phyloP scores from a whole-genome alignment of 768 basidiomycete genomes.

The Russula abietina region DNA sequence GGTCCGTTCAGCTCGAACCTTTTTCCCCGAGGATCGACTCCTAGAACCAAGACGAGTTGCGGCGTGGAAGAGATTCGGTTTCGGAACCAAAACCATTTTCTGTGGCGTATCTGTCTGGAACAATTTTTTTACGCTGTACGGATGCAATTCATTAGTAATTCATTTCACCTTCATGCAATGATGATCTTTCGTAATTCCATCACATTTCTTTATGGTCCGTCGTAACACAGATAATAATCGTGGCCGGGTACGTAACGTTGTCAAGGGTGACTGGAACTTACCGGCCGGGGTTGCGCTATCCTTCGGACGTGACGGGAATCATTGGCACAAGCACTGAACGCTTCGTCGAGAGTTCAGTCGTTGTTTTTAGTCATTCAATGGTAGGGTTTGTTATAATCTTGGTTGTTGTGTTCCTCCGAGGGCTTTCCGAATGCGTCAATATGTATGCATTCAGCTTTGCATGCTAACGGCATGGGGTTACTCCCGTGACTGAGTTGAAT shows the following conservation, averaged over 20 bases:
- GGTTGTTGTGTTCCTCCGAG: not conserved
- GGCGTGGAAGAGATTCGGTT: conserved; percentile 3
- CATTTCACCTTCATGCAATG: conserved; percentile 27
- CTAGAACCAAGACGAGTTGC: not conserved
- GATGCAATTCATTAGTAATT: conserved; percentile 33
- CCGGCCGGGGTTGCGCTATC: not conserved
- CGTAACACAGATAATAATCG: conserved; percentile 7
- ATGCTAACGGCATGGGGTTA: not conserved
- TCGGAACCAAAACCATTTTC: conserved; percentile 27
- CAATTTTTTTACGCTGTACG: conserved; percentile 30
- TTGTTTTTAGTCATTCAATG: not conserved
- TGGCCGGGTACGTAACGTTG: not conserved
- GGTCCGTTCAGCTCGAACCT: not conserved
- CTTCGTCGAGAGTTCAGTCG: not conserved
- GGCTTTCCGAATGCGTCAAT: not conserved
- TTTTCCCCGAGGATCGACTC: not conserved
- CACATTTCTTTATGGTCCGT: conserved; percentile 20
- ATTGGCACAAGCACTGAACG: not conserved
- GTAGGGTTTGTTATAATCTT: not conserved
- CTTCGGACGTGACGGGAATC: not conserved
- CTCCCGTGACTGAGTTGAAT: not conserved
- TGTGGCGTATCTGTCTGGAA: conserved; percentile 36
- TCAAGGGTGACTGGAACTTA: not conserved
- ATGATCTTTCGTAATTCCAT: conserved; percentile 35
- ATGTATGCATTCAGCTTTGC: not conserved